Conservation (phyloP, 768 basidiomycete species). For the Rhizopogon vulgaris region DNA sequence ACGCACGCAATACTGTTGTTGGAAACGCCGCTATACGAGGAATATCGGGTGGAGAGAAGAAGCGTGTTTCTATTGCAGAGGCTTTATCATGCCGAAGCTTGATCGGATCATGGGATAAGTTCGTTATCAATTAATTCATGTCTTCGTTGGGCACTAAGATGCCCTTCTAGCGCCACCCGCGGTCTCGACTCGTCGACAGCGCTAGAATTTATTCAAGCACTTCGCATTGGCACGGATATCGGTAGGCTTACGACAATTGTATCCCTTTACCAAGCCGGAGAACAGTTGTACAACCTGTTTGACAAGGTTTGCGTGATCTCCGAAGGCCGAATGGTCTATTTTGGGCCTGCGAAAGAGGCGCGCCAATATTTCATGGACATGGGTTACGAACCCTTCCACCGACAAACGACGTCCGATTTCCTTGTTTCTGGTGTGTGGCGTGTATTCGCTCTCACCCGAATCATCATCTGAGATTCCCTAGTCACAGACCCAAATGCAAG, state of each 20-base stretch:
- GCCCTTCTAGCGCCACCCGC: conserved; percentile 50
- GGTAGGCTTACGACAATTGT: conserved; percentile 56
- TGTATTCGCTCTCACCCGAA: background rate
- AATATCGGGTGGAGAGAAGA: conserved; percentile 73
- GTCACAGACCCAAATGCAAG: conserved; percentile 65
- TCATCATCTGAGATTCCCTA: conserved; percentile 5
- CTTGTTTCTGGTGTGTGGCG: conserved; percentile 30
- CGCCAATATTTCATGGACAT: conserved; percentile 53
- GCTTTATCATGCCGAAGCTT: conserved; percentile 31
- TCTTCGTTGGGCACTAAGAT: background rate
- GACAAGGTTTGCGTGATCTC: conserved; percentile 66
- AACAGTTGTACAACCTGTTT: conserved; percentile 57
- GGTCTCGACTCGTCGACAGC: conserved; percentile 69
- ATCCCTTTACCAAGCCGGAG: conserved; percentile 82
- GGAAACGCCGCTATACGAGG: conserved; percentile 77
- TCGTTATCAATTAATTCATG: conserved; percentile 2
- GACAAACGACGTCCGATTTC: conserved; percentile 63
- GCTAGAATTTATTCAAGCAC: conserved; percentile 63
- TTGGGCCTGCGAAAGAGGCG: conserved; percentile 48
- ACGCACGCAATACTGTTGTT: conserved; percentile 67
- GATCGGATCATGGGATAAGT: background rate
- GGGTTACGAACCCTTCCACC: conserved; percentile 47
- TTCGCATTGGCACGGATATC: conserved; percentile 62
- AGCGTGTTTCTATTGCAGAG: conserved; percentile 78
- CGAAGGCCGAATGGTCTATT: conserved; percentile 56